Conservation (phyloP, 2,329 filamentous ascomycete species). For the Ascochyta clinopodiicola region DNA sequence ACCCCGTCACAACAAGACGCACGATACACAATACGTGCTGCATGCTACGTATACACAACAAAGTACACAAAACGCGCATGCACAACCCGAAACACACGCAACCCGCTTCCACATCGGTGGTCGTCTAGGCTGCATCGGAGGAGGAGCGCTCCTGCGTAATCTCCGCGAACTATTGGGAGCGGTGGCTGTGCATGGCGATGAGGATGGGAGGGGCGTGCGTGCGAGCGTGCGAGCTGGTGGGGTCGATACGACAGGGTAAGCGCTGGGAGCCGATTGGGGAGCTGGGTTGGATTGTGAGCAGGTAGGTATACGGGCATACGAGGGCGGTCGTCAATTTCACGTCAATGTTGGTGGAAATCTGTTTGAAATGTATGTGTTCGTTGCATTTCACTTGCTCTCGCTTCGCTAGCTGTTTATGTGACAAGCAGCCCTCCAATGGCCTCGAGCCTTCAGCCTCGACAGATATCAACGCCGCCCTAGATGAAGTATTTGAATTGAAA, state of each 20-base stretch:
- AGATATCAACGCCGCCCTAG: constrained; percentile 15
- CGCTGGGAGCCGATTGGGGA: constrained; percentile 10
- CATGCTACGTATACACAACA: neutral
- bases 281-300: neutral
- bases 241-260: constrained; percentile 5
- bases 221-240: constrained; percentile 9
- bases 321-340: no score
- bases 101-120: neutral
- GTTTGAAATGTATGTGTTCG: constrained; percentile 8
- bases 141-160: neutral
- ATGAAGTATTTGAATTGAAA: constrained; percentile 16
- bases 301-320: no score
- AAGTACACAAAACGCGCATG: neutral
- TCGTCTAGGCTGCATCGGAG: no score
- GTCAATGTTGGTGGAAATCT: neutral
- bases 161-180: constrained; percentile 10
- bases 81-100: neutral
- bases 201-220: neutral
- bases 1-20: no score
- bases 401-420: constrained; percentile 5
- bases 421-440: neutral
- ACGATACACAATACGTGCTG: no score
- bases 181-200: constrained; percentile 13
- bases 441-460: constrained; percentile 1
- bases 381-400: constrained; percentile 9